These are phyloP conservation scores for Gaertneriomyces sp. DNA, from an alignment of 192 early-diverging fungal species.

Conservation along the genomic window DNA sequence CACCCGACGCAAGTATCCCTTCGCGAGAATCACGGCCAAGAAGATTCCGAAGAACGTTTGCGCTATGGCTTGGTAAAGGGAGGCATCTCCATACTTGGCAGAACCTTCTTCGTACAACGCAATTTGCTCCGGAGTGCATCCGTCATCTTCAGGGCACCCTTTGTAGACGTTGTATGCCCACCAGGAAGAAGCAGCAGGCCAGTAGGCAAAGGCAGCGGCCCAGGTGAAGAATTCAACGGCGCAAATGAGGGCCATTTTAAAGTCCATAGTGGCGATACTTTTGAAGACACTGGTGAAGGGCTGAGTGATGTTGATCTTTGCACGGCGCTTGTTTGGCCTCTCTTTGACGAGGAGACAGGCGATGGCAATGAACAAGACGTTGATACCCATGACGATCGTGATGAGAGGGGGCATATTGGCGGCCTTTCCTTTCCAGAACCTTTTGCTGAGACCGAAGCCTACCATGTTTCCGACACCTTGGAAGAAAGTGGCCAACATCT, in stretches of 20 bases:
- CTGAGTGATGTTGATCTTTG: not conserved
- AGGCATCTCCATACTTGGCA: not conserved
- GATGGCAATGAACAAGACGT: conserved; percentile 1
- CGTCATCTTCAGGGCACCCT: not conserved
- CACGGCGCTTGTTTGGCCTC: not conserved
- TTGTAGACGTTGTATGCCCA: conserved; percentile 2
- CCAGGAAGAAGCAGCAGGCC: conserved; percentile 10
- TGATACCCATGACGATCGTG: conserved; percentile 5
- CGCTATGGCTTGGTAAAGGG: conserved; percentile 7
- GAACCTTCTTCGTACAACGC: not conserved
- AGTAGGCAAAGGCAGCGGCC: conserved; percentile 13
- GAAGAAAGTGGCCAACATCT: conserved; percentile 3
- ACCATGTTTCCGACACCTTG: conserved; percentile 5
- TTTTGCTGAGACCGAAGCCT: not conserved
- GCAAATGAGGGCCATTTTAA: not conserved
- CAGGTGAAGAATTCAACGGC: conserved; percentile 8
- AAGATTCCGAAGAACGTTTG: conserved; percentile 6
- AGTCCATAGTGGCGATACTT: conserved; percentile 1
- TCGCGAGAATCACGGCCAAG: conserved; percentile 1
- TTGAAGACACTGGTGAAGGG: not conserved
- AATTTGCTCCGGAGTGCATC: not conserved
- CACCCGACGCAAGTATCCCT: not conserved
- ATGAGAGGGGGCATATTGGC: not conserved
- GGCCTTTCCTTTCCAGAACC: conserved; percentile 3
- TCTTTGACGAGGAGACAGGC: conserved; percentile 1